Percentiles rank a stretch among this genome's conserved stretches.
These are phyloP conservation scores for Leucaena leucocephala DNA, from an alignment of 306 rosid species.

Conservation along the genomic window DNA sequence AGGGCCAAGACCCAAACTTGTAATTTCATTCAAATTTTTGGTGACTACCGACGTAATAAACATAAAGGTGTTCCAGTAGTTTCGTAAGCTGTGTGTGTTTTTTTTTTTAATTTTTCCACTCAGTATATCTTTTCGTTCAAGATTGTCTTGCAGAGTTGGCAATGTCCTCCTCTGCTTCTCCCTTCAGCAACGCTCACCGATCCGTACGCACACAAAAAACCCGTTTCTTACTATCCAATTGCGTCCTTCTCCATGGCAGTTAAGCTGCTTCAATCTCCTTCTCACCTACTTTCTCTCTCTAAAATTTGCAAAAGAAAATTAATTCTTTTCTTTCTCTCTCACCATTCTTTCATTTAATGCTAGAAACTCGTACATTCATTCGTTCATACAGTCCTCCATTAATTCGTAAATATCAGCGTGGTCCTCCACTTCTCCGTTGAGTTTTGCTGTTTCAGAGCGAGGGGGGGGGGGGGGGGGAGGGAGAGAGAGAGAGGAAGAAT, in stretches of 20 bases:
- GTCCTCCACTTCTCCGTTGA: conserved; percentile 11
- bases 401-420: conserved; percentile 38
- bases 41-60: conserved; percentile 41
- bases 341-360: conserved; percentile 54
- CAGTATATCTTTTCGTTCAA: conserved; percentile 46
- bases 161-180: conserved; percentile 52
- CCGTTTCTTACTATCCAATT: conserved; percentile 23
- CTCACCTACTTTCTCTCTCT: conserved; percentile 46
- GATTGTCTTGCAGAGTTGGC: conserved; percentile 98
- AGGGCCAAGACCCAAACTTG: conserved; percentile 28
- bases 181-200: conserved; percentile 48
- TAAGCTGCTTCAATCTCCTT: conserved; percentile 68
- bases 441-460: conserved; percentile 10
- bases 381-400: conserved; percentile 24
- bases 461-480: conserved; percentile 4
- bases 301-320: conserved; percentile 20
- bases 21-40: conserved; percentile 31
- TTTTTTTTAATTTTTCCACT: background rate
- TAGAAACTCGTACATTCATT: conserved; percentile 23
- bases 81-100: background rate
- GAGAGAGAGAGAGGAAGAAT: conserved; percentile 8
- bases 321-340: conserved; percentile 39
- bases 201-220: conserved; percentile 44
- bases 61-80: conserved; percentile 21
- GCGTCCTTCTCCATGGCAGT: conserved; percentile 59